Conservation (phyloP, 2,329 filamentous ascomycete species). For the Ceratocystis albifundus region DNA sequence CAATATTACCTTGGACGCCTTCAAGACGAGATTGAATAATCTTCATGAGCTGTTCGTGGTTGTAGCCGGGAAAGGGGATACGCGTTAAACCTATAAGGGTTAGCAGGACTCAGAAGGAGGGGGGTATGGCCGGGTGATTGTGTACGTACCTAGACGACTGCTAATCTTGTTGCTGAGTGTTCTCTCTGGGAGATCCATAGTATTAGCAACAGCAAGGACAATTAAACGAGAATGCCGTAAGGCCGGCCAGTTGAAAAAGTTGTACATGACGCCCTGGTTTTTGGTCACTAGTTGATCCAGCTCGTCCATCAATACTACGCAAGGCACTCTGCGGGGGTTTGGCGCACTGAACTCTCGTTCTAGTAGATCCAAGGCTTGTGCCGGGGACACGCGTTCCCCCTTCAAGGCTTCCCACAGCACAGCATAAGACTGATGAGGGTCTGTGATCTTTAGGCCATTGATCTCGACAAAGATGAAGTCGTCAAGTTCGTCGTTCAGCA, state of each 20-base stretch:
- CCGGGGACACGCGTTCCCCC: constrained; percentile 80
- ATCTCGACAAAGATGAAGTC: constrained; percentile 99
- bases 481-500: constrained; percentile 80
- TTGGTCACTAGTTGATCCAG: constrained; percentile 94
- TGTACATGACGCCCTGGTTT: constrained; percentile 99
- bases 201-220: constrained; percentile 94
- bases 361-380: constrained; percentile 80
- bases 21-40: constrained; percentile 92
- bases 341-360: constrained; percentile 89
- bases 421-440: constrained; percentile 91
- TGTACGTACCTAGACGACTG: constrained; percentile 55
- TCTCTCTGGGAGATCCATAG: constrained; percentile 93
- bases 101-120: neutral
- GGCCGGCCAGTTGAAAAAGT: constrained; percentile 99
- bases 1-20: constrained; percentile 77
- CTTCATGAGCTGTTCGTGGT: constrained; percentile 90
- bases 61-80: constrained; percentile 95
- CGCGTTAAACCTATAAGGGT: constrained; percentile 55
- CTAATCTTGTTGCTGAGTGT: constrained; percentile 98
- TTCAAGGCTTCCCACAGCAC: constrained; percentile 93
- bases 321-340: constrained; percentile 80
- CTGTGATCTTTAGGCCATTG: constrained; percentile 99
- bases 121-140: neutral
- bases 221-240: constrained; percentile 84
- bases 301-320: constrained; percentile 97